Base-by-base conservation (phyloP, 179 eudicot genomes). In the Drosera spatulata region DNA sequence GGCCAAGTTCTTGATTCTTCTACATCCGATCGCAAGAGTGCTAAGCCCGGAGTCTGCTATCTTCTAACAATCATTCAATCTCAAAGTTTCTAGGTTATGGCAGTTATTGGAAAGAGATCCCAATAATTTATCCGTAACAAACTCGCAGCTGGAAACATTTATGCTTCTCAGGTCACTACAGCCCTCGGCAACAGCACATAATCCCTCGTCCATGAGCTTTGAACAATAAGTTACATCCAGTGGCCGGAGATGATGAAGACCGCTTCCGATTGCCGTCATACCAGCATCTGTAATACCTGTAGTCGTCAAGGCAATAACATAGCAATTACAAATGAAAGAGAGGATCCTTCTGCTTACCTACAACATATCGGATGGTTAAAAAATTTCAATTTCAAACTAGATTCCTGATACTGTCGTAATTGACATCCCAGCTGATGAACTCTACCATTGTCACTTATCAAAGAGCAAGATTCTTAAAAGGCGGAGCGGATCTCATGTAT, bases 251-350 rank as follows among this genome's bases (percentile, higher is more conserved):
- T 77, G 75, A 60, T 75, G 75, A 61, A 93, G 93, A 77, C 70
- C 62, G 5, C 70, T 71, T 66, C 86, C 96, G 67, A 93, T 68
- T 42, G 87, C 82, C 41, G 46, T 58, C 65, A 93, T 66, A 67
- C 96, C 99, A 39, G 69, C 58, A 80, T 93, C 99, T 8, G 89
- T 81, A 59, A 93, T 74, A 61, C 93, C 99, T 93, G 82, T 10
- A 62, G 55, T 68, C 41, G 48, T 22, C 40, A 50, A 7, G 8
- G 0, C 10, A 10, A 6, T 10, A 45, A 45, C 7, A 22, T 45
- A 6, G 10, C 7, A 0, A 45, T 6, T 45, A 6, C 10, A 10
- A 45, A 10, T 45, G 10, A 10, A 10, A 6, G 8, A 6, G 10
- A 45, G 10, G 10, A 6, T 45, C 49, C 7, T 10, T 45, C 10